These are phyloP conservation scores for Infundibulicybe gibba DNA, from an alignment of 768 basidiomycete genomes.

Conservation along the genomic window DNA sequence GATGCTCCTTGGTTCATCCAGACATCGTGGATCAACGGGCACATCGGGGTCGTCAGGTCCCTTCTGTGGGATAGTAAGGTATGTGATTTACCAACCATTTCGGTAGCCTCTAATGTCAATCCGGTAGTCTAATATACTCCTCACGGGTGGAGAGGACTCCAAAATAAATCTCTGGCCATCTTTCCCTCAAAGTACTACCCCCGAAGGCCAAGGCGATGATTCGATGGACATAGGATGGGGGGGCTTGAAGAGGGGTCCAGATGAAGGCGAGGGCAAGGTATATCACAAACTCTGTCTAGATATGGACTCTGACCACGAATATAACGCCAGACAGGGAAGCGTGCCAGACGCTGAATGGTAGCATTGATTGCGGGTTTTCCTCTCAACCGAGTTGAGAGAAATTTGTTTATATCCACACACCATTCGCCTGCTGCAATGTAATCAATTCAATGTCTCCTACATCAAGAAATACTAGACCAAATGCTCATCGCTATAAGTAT, in stretches of 20 bases:
- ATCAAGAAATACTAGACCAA: too few relatives aligned
- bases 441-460: neutral
- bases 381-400: too few relatives aligned
- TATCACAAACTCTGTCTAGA: neutral
- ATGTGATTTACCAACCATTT: neutral
- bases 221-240: conserved; percentile 23
- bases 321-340: too few relatives aligned
- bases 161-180: conserved; percentile 40
- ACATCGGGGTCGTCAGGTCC: conserved; percentile 54
- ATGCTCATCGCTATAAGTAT: too few relatives aligned
- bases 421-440: too few relatives aligned
- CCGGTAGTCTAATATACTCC: conserved; percentile 22
- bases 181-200: conserved; percentile 2
- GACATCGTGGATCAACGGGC: conserved; percentile 51
- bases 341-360: too few relatives aligned
- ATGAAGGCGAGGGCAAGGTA: conserved; percentile 17
- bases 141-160: conserved; percentile 51
- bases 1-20: conserved; percentile 45
- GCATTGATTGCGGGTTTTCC: neutral
- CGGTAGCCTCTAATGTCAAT: too few relatives aligned
- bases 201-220: conserved; percentile 7
- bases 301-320: too few relatives aligned
- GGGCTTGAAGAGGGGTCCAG: conserved; percentile 16
- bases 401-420: neutral
- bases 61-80: conserved; percentile 56